Conservation (phyloP, 1,284 basidiomycete genomes). For the Cutaneotrichosporon mucoides region DNA sequence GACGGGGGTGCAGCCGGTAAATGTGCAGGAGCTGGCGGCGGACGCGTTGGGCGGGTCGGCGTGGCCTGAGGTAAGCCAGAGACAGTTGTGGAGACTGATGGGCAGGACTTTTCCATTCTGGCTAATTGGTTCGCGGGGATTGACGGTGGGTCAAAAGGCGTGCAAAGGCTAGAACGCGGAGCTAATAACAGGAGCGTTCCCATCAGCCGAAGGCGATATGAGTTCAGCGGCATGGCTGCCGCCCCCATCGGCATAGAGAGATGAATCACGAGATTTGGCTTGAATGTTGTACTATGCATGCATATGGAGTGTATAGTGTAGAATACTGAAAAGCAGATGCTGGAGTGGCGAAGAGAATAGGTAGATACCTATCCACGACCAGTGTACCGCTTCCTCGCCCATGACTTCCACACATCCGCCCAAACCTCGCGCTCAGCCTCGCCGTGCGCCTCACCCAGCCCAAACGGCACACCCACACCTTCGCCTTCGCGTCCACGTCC, state of each 20-base stretch:
- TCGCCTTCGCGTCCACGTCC: conserved; percentile 55
- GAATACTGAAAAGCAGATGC: too few relatives aligned
- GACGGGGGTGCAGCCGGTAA: neutral
- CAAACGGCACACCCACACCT: conserved; percentile 72
- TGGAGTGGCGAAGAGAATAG: too few relatives aligned
- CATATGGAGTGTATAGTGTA: too few relatives aligned
- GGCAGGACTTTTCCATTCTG: conserved; percentile 1
- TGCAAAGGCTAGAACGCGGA: too few relatives aligned
- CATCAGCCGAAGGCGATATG: too few relatives aligned
- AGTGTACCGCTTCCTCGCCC: conserved; percentile 77
- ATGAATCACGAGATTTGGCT: too few relatives aligned
- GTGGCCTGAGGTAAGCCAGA: neutral
- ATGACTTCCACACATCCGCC: conserved; percentile 77
- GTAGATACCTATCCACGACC: conserved; percentile 62
- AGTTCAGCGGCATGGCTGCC: too few relatives aligned
- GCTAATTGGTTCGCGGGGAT: conserved; percentile 5
- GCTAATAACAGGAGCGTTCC: too few relatives aligned
- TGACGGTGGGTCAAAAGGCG: too few relatives aligned
- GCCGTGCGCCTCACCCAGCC: conserved; percentile 62
- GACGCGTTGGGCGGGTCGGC: too few relatives aligned
- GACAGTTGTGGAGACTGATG: neutral
- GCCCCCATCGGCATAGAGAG: too few relatives aligned
- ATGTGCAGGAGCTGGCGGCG: neutral
- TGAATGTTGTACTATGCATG: too few relatives aligned
- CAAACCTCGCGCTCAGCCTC: conserved; percentile 68